A percentile compares a stretch with the other conserved stretches of the same genome.
These are phyloP conservation scores for Baudoinia panamericana DNA, from an alignment of 495 filamentous ascomycete genomes.

Conservation along the genomic window DNA sequence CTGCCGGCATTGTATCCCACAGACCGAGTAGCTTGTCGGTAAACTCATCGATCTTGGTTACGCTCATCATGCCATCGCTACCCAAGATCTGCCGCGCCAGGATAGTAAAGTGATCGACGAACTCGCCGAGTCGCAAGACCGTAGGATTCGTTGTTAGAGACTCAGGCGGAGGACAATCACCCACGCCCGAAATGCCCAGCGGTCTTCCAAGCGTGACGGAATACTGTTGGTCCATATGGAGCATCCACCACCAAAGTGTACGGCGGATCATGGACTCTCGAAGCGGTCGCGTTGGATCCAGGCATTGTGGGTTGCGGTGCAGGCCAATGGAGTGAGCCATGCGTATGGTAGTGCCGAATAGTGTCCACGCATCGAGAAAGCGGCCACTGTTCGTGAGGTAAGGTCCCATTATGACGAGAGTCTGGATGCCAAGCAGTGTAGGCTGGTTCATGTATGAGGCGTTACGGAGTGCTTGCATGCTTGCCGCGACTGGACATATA, in stretches of 20 bases:
- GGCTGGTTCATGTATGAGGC: conserved; percentile 30
- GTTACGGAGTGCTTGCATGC: conserved; percentile 31
- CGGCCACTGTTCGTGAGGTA: conserved; percentile 31
- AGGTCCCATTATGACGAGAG: conserved; percentile 29
- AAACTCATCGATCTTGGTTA: conserved; percentile 33
- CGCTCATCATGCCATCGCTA: conserved; percentile 28
- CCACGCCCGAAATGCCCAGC: conserved; percentile 35
- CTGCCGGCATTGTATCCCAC: conserved; percentile 33
- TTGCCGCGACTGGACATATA: conserved; percentile 27
- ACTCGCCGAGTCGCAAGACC: conserved; percentile 30
- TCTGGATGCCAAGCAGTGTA: conserved; percentile 28
- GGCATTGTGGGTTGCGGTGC: conserved; percentile 34
- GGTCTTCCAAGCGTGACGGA: conserved; percentile 37
- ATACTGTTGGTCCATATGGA: conserved; percentile 40
- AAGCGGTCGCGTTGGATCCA: conserved; percentile 32
- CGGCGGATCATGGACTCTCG: conserved; percentile 30
- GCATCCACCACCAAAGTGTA: conserved; percentile 39
- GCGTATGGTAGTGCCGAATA: conserved; percentile 30
- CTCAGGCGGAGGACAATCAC: conserved; percentile 35
- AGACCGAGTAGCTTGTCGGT: conserved; percentile 31
- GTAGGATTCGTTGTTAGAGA: conserved; percentile 31
- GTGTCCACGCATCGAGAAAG: conserved; percentile 32
- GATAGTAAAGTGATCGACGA: conserved; percentile 35
- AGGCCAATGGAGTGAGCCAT: conserved; percentile 31
- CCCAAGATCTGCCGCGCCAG: conserved; percentile 35